These are phyloP conservation scores for Coffea eugenioides DNA, from an alignment of 257 asterid genomes.

Conservation along the genomic window DNA sequence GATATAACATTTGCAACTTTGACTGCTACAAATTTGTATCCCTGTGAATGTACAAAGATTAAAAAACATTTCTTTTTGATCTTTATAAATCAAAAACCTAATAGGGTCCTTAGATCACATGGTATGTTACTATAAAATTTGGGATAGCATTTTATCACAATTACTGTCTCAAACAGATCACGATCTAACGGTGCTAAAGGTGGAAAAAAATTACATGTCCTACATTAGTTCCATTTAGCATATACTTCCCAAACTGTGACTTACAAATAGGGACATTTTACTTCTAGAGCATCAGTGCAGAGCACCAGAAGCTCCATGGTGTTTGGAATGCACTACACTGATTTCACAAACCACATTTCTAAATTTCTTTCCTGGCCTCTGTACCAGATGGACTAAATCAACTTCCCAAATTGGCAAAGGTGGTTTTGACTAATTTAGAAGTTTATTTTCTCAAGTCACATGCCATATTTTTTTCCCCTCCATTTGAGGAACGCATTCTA, in stretches of 20 bases:
- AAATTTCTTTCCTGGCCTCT: not conserved
- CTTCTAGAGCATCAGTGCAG: not conserved
- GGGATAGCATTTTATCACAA: not conserved
- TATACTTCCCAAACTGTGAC: not conserved
- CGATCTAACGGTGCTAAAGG: not conserved
- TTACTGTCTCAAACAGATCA: not conserved
- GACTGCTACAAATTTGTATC: not conserved
- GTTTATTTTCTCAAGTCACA: not conserved
- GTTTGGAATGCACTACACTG: not conserved
- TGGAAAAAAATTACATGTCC: not conserved
- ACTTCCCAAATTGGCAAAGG: not conserved
- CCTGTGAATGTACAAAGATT: not conserved
- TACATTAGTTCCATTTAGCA: not conserved
- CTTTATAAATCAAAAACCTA: not conserved
- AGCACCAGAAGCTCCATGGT: not conserved
- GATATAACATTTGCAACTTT: not conserved
- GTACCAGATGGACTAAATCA: not conserved
- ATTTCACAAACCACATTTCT: not conserved
- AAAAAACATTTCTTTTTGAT: not conserved
- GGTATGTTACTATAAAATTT: not conserved
- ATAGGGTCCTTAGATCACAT: not conserved
- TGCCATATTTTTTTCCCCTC: not conserved
- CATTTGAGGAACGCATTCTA: not conserved
- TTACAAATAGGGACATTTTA: not conserved
- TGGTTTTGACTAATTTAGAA: not conserved